These are phyloP conservation scores for Yamadazyma endophytica DNA, from an alignment of 805 yeast genomes.

Conservation along the genomic window DNA sequence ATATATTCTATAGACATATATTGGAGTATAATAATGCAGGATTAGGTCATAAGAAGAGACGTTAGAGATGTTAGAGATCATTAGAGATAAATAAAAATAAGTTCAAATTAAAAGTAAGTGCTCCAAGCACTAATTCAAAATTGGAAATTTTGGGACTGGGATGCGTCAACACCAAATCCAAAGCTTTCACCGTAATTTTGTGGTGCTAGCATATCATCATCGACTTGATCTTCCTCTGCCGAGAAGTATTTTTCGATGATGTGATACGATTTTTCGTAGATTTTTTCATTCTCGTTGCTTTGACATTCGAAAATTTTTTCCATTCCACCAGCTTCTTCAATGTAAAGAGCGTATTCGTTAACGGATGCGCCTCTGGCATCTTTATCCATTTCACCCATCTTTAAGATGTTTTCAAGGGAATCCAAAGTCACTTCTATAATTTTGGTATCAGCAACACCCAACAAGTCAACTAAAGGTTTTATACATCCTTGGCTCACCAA, in stretches of 20 bases:
- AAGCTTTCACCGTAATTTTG: slow-evolving; percentile 77
- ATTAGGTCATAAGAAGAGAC: slow-evolving; percentile 3
- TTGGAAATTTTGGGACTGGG: slow-evolving; percentile 49
- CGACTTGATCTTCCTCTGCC: slow-evolving; percentile 70
- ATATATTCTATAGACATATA: neutral
- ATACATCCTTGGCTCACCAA: slow-evolving; percentile 94
- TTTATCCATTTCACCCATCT: slow-evolving; percentile 90
- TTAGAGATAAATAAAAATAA: no score
- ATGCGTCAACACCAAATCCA: slow-evolving; percentile 74
- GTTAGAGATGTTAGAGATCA: neutral
- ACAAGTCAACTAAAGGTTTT: slow-evolving; percentile 92
- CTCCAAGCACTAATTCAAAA: slow-evolving; percentile 21
- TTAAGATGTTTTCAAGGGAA: slow-evolving; percentile 88
- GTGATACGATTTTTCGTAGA: slow-evolving; percentile 84
- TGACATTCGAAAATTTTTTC: slow-evolving; percentile 94
- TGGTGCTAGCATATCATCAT: slow-evolving; percentile 67
- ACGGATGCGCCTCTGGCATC: slow-evolving; percentile 64
- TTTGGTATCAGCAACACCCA: slow-evolving; percentile 83
- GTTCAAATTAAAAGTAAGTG: no score
- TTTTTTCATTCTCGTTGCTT: slow-evolving; percentile 84
- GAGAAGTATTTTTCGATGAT: slow-evolving; percentile 90
- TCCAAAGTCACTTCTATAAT: slow-evolving; percentile 94
- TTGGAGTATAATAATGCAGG: neutral
- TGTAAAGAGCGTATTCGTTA: slow-evolving; percentile 85
- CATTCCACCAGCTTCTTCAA: slow-evolving; percentile 98